Conservation (phyloP, 495 filamentous ascomycete species). For the Parathielavia hyrcaniae region DNA sequence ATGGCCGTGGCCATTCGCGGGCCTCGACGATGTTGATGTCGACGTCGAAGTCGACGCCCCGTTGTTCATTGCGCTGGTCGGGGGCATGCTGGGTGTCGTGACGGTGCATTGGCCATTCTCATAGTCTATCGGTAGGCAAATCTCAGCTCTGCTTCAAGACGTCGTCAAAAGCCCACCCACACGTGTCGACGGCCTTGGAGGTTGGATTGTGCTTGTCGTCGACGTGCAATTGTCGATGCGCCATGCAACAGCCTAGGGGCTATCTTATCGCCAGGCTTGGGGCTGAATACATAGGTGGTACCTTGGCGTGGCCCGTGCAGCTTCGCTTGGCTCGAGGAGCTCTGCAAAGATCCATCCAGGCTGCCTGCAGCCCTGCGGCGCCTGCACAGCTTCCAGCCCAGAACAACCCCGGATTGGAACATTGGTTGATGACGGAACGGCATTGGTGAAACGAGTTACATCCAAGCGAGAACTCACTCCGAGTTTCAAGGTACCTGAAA, state of each 20-base stretch:
- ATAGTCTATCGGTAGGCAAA: neutral
- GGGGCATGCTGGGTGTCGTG: slow-evolving; percentile 16
- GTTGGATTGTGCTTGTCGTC: neutral
- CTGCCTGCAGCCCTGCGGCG: neutral
- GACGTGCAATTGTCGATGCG: slow-evolving; percentile 3
- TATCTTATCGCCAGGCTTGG: slow-evolving; percentile 8
- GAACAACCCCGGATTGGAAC: neutral
- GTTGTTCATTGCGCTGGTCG: slow-evolving; percentile 24
- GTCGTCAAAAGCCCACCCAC: neutral
- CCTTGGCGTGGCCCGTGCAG: neutral
- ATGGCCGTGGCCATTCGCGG: slow-evolving; percentile 18
- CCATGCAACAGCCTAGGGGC: neutral
- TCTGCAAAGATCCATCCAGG: neutral
- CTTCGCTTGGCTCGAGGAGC: neutral
- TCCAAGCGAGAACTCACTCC: neutral
- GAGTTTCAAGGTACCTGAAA: neutral
- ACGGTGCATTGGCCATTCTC: slow-evolving; percentile 22
- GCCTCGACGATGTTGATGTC: slow-evolving; percentile 28
- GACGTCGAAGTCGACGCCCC: slow-evolving; percentile 19
- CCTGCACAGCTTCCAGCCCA: neutral
- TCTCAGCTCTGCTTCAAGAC: neutral
- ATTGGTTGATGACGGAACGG: neutral
- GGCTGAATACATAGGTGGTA: too few relatives aligned
- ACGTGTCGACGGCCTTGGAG: neutral
- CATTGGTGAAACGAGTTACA: neutral